Evolutionary conservation across 768 basidiomycete species (phyloP).

Genomic region (Suillus subluteus): DNA sequence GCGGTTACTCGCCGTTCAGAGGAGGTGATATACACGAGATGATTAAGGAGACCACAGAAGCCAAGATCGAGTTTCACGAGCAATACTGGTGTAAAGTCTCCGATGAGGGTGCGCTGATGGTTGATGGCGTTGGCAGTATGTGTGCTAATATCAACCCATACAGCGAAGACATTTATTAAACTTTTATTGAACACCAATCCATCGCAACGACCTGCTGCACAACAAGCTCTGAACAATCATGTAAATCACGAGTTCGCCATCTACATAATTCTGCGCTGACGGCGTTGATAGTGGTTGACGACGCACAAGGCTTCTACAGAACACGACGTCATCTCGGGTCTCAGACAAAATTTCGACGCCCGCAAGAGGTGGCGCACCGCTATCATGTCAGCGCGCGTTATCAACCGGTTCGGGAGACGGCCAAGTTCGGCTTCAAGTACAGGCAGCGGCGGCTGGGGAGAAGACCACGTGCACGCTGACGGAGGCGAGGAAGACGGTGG

Average conservation of each 20-base stretch:
- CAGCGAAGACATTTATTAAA: constrained; percentile 86
- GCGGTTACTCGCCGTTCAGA: constrained; percentile 95
- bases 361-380: constrained; percentile 74
- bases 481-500: constrained; percentile 37
- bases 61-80: constrained; percentile 89
- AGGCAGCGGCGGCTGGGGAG: constrained; percentile 43
- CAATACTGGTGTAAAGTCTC: constrained; percentile 94
- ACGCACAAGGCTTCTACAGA: constrained; percentile 65
- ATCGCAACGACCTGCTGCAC: constrained; percentile 68
- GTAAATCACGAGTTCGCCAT: constrained; percentile 43
- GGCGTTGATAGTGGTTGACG: constrained; percentile 66
- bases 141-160: constrained; percentile 2
- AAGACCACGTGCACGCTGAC: constrained; percentile 33
- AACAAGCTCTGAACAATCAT: constrained; percentile 66
- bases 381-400: constrained; percentile 54
- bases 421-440: constrained; percentile 25
- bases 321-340: constrained; percentile 70
- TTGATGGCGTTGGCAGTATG: background rate
- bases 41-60: constrained; percentile 82
- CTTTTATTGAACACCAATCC: constrained; percentile 75
- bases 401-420: constrained; percentile 34
- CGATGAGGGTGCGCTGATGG: constrained; percentile 54
- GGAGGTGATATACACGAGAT: constrained; percentile 78
- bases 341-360: constrained; percentile 85
- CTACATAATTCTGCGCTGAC: background rate